phyloP scores from a whole-genome alignment of 1,284 basidiomycete genomes.

The Malassezia sp. region DNA sequence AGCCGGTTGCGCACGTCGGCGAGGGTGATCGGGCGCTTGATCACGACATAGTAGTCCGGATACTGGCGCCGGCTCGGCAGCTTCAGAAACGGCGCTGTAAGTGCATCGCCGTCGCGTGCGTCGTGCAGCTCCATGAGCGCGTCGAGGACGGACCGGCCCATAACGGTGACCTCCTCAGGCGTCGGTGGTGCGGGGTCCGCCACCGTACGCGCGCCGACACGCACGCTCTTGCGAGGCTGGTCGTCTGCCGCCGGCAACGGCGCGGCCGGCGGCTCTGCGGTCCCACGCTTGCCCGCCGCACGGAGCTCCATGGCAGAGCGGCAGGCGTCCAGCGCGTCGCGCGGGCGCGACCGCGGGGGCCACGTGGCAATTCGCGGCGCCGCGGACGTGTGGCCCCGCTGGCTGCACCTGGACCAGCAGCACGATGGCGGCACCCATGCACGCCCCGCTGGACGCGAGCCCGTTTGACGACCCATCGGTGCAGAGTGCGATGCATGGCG shows the following conservation, averaged over 20 bases:
- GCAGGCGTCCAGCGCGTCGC: no score
- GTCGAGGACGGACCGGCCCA: slow-evolving; percentile 20
- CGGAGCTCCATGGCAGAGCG: no score
- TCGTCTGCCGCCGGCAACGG: no score
- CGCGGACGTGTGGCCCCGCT: no score
- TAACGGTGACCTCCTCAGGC: not conserved
- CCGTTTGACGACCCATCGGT: slow-evolving; percentile 48
- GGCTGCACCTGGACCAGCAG: no score
- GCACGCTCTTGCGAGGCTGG: slow-evolving; percentile 13
- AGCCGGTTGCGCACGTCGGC: slow-evolving; percentile 66
- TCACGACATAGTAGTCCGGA: slow-evolving; percentile 82
- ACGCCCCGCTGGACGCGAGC: slow-evolving; percentile 40
- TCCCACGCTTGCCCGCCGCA: no score
- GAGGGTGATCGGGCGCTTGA: slow-evolving; percentile 71
- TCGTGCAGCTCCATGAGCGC: slow-evolving; percentile 21
- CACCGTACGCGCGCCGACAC: not conserved
- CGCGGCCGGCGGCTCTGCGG: no score
- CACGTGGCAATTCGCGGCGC: slow-evolving; percentile 8
- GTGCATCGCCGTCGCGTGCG: slow-evolving; percentile 39
- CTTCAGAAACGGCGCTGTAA: slow-evolving; percentile 63
- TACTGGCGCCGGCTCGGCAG: slow-evolving; percentile 66
- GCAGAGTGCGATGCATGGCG: slow-evolving; percentile 34
- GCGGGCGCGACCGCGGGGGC: not conserved
- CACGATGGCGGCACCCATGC: slow-evolving; percentile 3
- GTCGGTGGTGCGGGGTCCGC: not conserved